A percentile compares a stretch with the other conserved stretches of the same genome.
Evolutionary conservation across 192 early-diverging fungal genomes (phyloP).

Genomic region (Linnemannia schmuckeri): DNA sequence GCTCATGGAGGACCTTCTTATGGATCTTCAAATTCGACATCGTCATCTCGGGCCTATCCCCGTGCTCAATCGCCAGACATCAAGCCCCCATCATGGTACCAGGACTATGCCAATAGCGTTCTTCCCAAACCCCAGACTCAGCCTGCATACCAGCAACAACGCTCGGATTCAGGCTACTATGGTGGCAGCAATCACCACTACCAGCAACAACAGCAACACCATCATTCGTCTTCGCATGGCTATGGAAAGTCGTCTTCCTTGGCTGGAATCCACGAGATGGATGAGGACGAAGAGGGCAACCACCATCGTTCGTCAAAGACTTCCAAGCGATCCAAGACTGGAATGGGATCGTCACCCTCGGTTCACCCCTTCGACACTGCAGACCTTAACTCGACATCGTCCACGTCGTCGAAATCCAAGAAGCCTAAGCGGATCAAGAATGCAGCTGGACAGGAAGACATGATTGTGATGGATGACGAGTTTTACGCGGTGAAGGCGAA

Average conservation of each 20-base stretch:
- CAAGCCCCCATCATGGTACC: constrained; percentile 51
- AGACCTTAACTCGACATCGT: background rate
- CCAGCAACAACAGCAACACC: constrained; percentile 5
- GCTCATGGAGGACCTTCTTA: constrained; percentile 8
- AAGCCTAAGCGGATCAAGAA: constrained; percentile 50
- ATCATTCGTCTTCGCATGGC: background rate
- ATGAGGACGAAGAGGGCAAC: background rate
- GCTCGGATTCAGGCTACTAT: constrained; percentile 20
- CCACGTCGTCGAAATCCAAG: constrained; percentile 39
- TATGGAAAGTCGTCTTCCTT: background rate
- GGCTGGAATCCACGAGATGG: constrained; percentile 6
- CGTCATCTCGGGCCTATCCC: constrained; percentile 28
- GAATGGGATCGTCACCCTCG: constrained; percentile 2
- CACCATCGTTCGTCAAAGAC: constrained; percentile 7
- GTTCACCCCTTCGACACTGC: constrained; percentile 52
- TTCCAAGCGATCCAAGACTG: constrained; percentile 25
- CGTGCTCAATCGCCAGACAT: constrained; percentile 52
- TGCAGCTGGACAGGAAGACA: constrained; percentile 41
- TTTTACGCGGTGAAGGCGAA: constrained; percentile 71
- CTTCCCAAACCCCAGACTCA: constrained; percentile 21
- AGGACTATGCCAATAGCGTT: constrained; percentile 51
- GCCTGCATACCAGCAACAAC: constrained; percentile 14
- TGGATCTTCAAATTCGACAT: background rate
- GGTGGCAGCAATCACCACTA: constrained; percentile 1
- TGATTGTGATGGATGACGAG: constrained; percentile 51